phyloP scores from a whole-genome alignment of 164 flowering plant species.

The Magnolia sinica region DNA sequence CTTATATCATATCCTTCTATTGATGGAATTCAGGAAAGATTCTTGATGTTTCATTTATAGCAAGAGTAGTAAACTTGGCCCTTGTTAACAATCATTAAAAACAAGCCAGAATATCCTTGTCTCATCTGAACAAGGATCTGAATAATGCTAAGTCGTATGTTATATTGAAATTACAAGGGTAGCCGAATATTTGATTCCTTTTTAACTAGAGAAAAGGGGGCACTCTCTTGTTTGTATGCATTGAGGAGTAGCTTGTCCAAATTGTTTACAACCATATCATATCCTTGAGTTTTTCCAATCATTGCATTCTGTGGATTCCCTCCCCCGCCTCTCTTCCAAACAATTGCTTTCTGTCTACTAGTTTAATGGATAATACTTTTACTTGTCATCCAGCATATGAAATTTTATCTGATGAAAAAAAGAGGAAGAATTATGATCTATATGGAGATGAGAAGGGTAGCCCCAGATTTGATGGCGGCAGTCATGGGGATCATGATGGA shows the following conservation, averaged over 20 bases:
- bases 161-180: neutral
- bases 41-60: too few relatives aligned
- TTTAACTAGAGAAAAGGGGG: neutral
- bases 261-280: neutral
- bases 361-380: neutral
- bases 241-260: neutral
- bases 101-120: too few relatives aligned
- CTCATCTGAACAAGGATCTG: too few relatives aligned
- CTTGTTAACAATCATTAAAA: too few relatives aligned
- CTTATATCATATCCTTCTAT: too few relatives aligned
- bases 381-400: slow-evolving; percentile 67
- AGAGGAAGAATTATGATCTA: slow-evolving; percentile 85
- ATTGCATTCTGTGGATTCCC: neutral
- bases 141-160: too few relatives aligned
- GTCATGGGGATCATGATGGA: slow-evolving; percentile 51
- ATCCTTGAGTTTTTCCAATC: neutral
- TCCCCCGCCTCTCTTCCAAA: neutral
- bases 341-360: neutral
- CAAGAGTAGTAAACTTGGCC: too few relatives aligned
- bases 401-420: slow-evolving; percentile 82
- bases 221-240: neutral
- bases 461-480: slow-evolving; percentile 59
- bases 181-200: neutral
- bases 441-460: slow-evolving; percentile 83
- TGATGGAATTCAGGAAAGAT: too few relatives aligned